Percentiles rank a stretch among this genome's conserved stretches.
Conservation (phyloP, 2,329 filamentous ascomycete genomes). For the Sclerotinia sclerotiorum region DNA sequence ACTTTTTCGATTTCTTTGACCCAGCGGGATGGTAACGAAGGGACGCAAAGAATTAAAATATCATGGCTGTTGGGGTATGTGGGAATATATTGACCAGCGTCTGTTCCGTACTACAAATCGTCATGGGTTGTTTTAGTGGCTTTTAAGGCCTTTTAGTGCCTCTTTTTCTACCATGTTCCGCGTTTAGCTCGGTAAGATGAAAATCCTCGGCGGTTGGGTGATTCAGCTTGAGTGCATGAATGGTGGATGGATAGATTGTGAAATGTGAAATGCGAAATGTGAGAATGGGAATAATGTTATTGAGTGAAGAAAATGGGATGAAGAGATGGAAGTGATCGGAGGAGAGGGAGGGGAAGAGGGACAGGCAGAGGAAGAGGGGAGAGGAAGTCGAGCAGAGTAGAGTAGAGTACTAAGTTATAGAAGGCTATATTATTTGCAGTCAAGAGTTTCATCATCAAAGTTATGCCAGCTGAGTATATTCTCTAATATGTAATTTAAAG, state of each 20-base stretch:
- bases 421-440: neutral
- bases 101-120: conserved; percentile 35
- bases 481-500: neutral
- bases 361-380: neutral
- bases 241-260: neutral
- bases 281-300: neutral
- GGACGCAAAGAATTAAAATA: conserved; percentile 30
- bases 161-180: conserved; percentile 9
- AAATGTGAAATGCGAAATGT: neutral
- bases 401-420: neutral
- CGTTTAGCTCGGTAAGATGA: conserved; percentile 18
- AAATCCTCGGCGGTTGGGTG: conserved; percentile 18
- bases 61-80: conserved; percentile 35
- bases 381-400: neutral
- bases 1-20: conserved; percentile 21
- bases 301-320: neutral
- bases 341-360: neutral
- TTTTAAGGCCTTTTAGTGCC: conserved; percentile 1
- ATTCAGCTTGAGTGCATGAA: conserved; percentile 10
- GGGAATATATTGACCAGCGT: conserved; percentile 39
- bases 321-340: neutral
- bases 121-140: conserved; percentile 31
- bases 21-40: conserved; percentile 39
- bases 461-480: neutral
- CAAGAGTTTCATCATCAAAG: neutral